These are phyloP conservation scores for Thalassiosira profunda DNA, from an alignment of 108 stramenopile genomes.

Conservation along the genomic window DNA sequence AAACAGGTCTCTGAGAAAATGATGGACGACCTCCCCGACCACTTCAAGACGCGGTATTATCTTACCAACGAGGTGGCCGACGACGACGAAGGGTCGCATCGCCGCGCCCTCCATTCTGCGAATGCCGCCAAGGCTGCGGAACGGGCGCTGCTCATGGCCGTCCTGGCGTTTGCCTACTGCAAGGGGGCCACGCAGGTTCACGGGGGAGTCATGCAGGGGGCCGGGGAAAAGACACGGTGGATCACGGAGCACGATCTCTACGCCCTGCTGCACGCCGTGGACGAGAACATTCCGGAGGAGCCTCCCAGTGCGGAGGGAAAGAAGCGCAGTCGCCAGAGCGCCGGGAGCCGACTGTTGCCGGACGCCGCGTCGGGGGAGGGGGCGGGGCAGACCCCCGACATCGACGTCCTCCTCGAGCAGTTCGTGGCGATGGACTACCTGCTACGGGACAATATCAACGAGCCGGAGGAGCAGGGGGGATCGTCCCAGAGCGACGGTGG, in stretches of 20 bases:
- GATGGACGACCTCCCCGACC: conserved; percentile 58
- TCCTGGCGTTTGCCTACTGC: conserved; percentile 81
- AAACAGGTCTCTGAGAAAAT: conserved; percentile 57
- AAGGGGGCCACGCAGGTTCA: conserved; percentile 63
- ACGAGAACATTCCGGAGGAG: conserved; percentile 79
- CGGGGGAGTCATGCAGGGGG: conserved; percentile 45
- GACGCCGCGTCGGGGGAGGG: conserved; percentile 17
- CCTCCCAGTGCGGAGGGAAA: conserved; percentile 64
- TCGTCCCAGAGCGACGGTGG: conserved; percentile 51
- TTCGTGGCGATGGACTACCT: conserved; percentile 84
- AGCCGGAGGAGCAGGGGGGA: conserved; percentile 24
- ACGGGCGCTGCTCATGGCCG: conserved; percentile 74
- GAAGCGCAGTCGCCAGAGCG: conserved; percentile 30
- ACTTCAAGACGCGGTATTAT: conserved; percentile 80
- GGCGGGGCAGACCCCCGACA: conserved; percentile 60
- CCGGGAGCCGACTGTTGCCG: no score
- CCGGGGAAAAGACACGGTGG: conserved; percentile 60
- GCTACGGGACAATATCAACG: conserved; percentile 67
- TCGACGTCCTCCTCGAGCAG: conserved; percentile 72
- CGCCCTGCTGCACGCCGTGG: conserved; percentile 69
- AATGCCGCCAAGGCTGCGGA: conserved; percentile 59
- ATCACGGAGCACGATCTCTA: conserved; percentile 75
- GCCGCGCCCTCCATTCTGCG: conserved; percentile 62
- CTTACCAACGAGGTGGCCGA: conserved; percentile 64
- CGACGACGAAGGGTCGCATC: conserved; percentile 64